Evolutionary conservation across 805 yeast genomes (phyloP), one percentile per base, ranked within the genome.

Genomic region (Candida arabinofermentans): DNA sequence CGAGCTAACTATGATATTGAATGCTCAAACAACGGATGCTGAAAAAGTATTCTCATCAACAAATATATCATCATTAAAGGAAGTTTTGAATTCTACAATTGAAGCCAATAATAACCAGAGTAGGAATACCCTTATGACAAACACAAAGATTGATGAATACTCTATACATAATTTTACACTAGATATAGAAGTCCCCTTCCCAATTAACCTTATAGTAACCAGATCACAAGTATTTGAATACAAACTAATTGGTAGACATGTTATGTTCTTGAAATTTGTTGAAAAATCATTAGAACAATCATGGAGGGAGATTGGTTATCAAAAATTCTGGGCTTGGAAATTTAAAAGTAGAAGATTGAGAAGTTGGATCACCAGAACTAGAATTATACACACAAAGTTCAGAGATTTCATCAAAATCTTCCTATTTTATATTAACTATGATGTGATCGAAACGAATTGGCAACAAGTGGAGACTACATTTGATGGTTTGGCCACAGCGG

Each of bases 171-270:
- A 74, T 38, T 58, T 83, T 9, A 76, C 75, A 43, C 61, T 83
- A 34, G 79, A 81, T 32, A 45, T 82, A 7, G 62, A 71, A n/a
- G 61, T 90, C 18, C 96, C 97, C 3, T 93, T 87, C 57, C 99
- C 99, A 0, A 63, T 88, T 37, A 88, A 88, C 54, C 68, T 91
- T 21, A 70, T 93, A 1, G 65, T 88, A 1, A 79, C 85, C 14
- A 75, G 81, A 41, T 83, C 88, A 13, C 78, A 82, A 21, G 67
- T 87, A 14, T 72, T 80, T 37, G 87, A 93, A 48, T 88, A 83
- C 56, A 96, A 91, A 58, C 67, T 87, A 27, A 65, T 89, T 36
- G 87, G 86, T 52, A 75, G 96, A 48, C 81, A 86, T 48, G 66
- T 85, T 29, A 61, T 82, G 31, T 71, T 79, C 24, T 56, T 87